Percentiles rank a stretch among this genome's conserved stretches.
phyloP scores from a whole-genome alignment of 768 basidiomycete species.

The Trametes cingulata region DNA sequence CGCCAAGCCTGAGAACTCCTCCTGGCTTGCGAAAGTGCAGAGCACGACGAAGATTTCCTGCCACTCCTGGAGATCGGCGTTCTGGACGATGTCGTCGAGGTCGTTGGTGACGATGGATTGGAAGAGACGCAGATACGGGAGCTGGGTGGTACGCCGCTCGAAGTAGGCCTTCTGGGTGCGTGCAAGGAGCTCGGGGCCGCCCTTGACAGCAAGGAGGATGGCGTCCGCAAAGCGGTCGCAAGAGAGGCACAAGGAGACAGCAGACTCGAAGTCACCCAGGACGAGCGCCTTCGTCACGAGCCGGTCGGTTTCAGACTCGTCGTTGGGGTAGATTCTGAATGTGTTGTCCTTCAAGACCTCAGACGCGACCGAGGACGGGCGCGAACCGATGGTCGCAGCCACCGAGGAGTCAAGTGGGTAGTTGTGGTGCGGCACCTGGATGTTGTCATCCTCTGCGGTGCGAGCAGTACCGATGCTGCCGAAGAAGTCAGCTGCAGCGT shows the following conservation, averaged over 20 bases:
- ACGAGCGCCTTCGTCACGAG: constrained; percentile 92
- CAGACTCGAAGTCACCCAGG: constrained; percentile 91
- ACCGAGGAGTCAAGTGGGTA: constrained; percentile 86
- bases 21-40: constrained; percentile 86
- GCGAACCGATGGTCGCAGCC: constrained; percentile 92
- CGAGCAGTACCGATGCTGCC: constrained; percentile 65
- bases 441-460: constrained; percentile 41
- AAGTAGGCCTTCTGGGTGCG: constrained; percentile 95
- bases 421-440: constrained; percentile 76
- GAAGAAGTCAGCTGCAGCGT: constrained; percentile 85
- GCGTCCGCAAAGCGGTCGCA: constrained; percentile 93
- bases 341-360: constrained; percentile 75
- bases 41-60: constrained; percentile 94
- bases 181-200: constrained; percentile 82
- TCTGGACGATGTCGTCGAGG: constrained; percentile 91
- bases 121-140: constrained; percentile 92
- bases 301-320: constrained; percentile 85
- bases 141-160: constrained; percentile 67
- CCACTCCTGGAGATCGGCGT: constrained; percentile 94
- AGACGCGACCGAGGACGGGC: constrained; percentile 78
- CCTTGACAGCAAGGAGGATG: constrained; percentile 88
- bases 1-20: constrained; percentile 84
- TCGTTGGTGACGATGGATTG: constrained; percentile 93
- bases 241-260: constrained; percentile 88
- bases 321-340: constrained; percentile 87